Evolutionary conservation across 306 rosid genomes (phyloP).

Genomic region (Cicer judaicum): DNA sequence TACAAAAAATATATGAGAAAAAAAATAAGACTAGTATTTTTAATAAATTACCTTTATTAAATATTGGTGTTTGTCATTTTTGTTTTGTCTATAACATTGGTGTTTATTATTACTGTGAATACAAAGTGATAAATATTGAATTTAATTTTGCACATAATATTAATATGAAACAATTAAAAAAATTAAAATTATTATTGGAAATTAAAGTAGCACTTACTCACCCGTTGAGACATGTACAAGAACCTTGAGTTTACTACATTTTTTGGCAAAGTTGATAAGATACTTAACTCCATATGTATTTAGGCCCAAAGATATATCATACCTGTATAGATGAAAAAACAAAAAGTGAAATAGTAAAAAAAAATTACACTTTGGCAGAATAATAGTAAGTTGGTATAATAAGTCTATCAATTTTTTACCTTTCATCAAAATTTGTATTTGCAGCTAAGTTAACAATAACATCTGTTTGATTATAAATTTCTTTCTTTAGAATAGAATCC

Average conservation of each 20-base stretch:
- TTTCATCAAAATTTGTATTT: constrained; percentile 86
- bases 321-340: constrained; percentile 50
- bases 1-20: no score
- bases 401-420: constrained; percentile 47
- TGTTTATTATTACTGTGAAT: no score
- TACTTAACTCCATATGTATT: constrained; percentile 79
- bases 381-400: background rate
- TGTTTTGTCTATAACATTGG: no score
- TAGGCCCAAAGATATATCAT: constrained; percentile 69
- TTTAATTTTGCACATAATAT: no score
- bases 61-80: no score
- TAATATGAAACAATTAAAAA: no score
- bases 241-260: constrained; percentile 61
- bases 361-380: background rate
- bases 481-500: constrained; percentile 58
- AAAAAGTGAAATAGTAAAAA: background rate
- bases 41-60: no score
- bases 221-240: constrained; percentile 93
- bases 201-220: background rate
- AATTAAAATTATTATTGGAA: no score
- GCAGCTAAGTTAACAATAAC: constrained; percentile 80
- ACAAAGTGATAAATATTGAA: no score
- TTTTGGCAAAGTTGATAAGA: constrained; percentile 68
- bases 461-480: constrained; percentile 62
- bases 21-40: no score